Percentiles rank a stretch among this genome's conserved stretches.
Evolutionary conservation across 2,329 filamentous ascomycete species (phyloP).

Genomic region (Lizonia empirigonia): DNA sequence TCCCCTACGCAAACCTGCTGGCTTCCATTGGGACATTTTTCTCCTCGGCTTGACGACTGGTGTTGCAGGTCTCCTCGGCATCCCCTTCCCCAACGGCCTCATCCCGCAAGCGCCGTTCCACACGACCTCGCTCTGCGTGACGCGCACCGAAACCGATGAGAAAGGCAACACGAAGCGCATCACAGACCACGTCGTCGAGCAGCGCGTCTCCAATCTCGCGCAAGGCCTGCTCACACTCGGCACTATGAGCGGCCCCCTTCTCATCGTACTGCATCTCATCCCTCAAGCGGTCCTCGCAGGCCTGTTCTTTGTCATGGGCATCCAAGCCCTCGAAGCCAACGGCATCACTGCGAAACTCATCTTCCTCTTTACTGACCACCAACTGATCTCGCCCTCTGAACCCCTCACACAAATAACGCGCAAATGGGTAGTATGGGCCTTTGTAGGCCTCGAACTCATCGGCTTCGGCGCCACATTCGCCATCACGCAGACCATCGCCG

Average conservation of each 20-base stretch:
- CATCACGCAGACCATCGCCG: constrained; percentile 65
- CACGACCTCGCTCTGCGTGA: constrained; percentile 58
- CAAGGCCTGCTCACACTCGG: constrained; percentile 61
- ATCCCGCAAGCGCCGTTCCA: constrained; percentile 66
- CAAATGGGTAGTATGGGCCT: constrained; percentile 55
- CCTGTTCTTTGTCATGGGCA: constrained; percentile 64
- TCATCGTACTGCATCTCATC: constrained; percentile 60
- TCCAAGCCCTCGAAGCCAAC: constrained; percentile 58
- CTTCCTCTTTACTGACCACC: constrained; percentile 55
- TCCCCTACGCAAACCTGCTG: constrained; percentile 62
- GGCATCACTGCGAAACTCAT: constrained; percentile 59
- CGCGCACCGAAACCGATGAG: constrained; percentile 48
- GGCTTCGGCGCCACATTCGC: constrained; percentile 62
- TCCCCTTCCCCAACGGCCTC: constrained; percentile 64
- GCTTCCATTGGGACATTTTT: constrained; percentile 68
- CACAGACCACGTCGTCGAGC: constrained; percentile 59
- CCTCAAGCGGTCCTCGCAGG: constrained; percentile 61
- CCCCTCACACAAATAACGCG: constrained; percentile 53
- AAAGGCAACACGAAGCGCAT: constrained; percentile 51
- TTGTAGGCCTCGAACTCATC: constrained; percentile 58
- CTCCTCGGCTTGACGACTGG: constrained; percentile 62
- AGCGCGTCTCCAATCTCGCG: constrained; percentile 61
- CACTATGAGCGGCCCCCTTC: constrained; percentile 62
- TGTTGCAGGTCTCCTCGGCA: constrained; percentile 60
- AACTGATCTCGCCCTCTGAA: constrained; percentile 57